These are phyloP conservation scores for Prunus yedoensis DNA, from an alignment of 331 rosid genomes.

Conservation along the genomic window DNA sequence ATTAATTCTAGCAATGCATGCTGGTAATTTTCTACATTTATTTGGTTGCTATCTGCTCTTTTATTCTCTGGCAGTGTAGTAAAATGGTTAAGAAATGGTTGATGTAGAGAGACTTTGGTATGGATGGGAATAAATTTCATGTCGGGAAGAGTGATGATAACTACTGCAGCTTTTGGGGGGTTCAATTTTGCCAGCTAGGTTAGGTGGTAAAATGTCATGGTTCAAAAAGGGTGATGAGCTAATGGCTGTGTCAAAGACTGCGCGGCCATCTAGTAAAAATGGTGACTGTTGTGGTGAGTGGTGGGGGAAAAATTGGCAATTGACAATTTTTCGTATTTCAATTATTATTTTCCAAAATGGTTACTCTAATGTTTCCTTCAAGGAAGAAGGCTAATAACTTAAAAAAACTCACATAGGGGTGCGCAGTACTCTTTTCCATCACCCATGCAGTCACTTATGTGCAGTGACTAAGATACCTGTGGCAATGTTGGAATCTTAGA, in stretches of 20 bases:
- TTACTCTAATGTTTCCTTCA: neutral
- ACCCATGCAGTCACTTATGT: slow-evolving; percentile 1
- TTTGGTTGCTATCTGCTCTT: too few relatives aligned
- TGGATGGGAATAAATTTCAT: neutral
- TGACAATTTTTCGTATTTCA: neutral
- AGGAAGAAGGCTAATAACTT: neutral
- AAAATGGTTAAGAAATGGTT: neutral
- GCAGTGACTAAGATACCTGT: neutral
- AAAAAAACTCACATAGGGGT: neutral
- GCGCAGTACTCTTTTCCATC: neutral
- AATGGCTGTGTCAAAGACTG: neutral
- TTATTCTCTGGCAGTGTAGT: neutral
- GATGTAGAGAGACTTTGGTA: too few relatives aligned
- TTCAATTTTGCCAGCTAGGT: neutral
- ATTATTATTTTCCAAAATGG: neutral
- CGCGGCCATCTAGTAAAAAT: neutral
- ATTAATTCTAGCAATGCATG: neutral
- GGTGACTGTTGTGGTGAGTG: neutral
- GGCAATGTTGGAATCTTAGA: neutral
- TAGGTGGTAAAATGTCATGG: neutral
- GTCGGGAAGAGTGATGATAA: neutral
- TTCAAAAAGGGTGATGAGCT: neutral
- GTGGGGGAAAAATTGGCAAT: neutral
- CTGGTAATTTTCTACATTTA: neutral
- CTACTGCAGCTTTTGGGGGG: neutral